Percentiles rank a stretch among this genome's conserved stretches.
Conservation (phyloP, 2,329 filamentous ascomycete genomes). For the Arthrinium phaeospermum region DNA sequence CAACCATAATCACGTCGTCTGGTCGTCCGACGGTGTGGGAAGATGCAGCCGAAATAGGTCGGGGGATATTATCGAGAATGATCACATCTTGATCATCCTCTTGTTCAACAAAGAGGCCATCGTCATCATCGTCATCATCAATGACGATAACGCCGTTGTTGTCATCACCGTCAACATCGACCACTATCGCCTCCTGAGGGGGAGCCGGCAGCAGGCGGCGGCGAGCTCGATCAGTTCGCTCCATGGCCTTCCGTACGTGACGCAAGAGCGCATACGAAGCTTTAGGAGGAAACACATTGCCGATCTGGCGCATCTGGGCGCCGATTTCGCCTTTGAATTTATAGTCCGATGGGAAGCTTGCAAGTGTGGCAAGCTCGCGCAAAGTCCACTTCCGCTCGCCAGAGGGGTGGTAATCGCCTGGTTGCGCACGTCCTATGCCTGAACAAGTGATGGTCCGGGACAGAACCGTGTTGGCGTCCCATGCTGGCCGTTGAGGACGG, state of each 20-base stretch:
- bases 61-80: background rate
- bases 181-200: background rate
- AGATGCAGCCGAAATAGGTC: background rate
- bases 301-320: slow-evolving; percentile 68
- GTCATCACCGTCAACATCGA: background rate
- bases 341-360: slow-evolving; percentile 70
- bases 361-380: slow-evolving; percentile 71
- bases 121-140: background rate
- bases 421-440: background rate
- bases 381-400: slow-evolving; percentile 68
- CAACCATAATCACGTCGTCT: background rate
- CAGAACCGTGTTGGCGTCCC: background rate
- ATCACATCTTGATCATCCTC: background rate
- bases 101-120: background rate
- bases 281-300: slow-evolving; percentile 78
- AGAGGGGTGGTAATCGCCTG: slow-evolving; percentile 23
- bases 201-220: background rate
- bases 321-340: slow-evolving; percentile 52
- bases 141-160: background rate
- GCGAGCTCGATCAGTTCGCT: slow-evolving; percentile 44
- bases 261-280: slow-evolving; percentile 56
- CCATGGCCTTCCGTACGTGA: slow-evolving; percentile 53
- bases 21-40: background rate
- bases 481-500: background rate
- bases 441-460: background rate